Percentiles rank a stretch among this genome's conserved stretches.
These are phyloP conservation scores for Gaeumannomyces sp. DNA, from an alignment of 2,329 filamentous ascomycete species.

Conservation along the genomic window DNA sequence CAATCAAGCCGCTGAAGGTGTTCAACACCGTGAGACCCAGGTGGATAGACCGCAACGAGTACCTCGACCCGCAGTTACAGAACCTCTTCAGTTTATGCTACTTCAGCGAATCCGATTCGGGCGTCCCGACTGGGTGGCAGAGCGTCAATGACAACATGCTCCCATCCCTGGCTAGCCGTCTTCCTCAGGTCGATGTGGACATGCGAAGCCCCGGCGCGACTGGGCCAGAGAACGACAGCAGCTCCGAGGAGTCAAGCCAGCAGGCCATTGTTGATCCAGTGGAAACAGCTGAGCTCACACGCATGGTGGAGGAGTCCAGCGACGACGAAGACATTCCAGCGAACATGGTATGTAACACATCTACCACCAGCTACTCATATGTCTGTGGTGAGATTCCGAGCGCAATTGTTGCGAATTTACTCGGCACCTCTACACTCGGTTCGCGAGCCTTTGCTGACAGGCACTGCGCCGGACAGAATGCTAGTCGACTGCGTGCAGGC, in stretches of 20 bases:
- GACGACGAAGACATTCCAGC: constrained; percentile 42
- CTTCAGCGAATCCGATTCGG: constrained; percentile 48
- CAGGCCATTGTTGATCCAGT: constrained; percentile 27
- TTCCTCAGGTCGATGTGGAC: constrained; percentile 42
- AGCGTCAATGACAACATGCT: constrained; percentile 54
- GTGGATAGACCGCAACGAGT: constrained; percentile 47
- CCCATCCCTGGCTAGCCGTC: constrained; percentile 43
- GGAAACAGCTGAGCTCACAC: constrained; percentile 32
- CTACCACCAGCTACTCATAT: not conserved
- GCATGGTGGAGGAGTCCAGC: constrained; percentile 51
- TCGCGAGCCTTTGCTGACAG: not conserved
- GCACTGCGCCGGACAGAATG: not conserved
- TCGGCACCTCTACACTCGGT: not conserved
- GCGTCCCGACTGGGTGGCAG: constrained; percentile 66
- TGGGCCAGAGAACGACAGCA: constrained; percentile 45
- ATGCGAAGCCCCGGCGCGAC: constrained; percentile 41
- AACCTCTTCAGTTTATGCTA: constrained; percentile 74
- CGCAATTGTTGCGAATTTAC: not conserved
- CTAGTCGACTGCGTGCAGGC: not conserved
- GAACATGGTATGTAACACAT: constrained; percentile 28
- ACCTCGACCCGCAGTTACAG: constrained; percentile 58
- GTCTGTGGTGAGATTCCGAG: too few relatives aligned
- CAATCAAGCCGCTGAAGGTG: constrained; percentile 29
- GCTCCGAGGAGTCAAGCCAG: constrained; percentile 26
- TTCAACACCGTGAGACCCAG: constrained; percentile 46